Base-by-base conservation (phyloP, 2,329 filamentous ascomycete species). In the Aspergillus sp. region DNA sequence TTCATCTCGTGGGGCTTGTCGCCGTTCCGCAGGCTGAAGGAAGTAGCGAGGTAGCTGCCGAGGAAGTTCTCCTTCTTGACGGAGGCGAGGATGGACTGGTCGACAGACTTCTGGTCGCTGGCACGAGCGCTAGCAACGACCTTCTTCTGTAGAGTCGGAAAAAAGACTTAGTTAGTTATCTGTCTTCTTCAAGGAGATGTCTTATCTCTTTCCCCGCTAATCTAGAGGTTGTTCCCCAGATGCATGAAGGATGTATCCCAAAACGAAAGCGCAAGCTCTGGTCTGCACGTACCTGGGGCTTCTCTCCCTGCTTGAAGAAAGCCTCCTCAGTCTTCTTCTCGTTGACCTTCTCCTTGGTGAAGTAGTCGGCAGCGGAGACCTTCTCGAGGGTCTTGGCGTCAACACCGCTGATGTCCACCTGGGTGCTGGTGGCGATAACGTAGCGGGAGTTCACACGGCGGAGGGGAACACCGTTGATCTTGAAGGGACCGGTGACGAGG, bases 1-100 rank as follows among this genome's bases (percentile, higher is more conserved):
- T 91, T 91, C 95, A 99, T 98, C 89, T 96, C 91, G 85, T 99
- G 95, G 84, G 95, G 95, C 90, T 94, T 93, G 87, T 99, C 94
- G 78, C 95, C 95, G 87, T 93, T 97, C 85, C 94, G 91, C 83
- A 99, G 89, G 88, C 91, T 96, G 91, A 99, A 99, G 80, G 90
- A 92, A 82, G 90, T 91, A 78, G 87, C 87, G 75, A 99, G 91
- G 88, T 99, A 99, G 84, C 89, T 91, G 79, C 88, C 83, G 75
- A 99, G 90, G 83, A 94, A 85, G 73, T 92, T 90, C 82, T 96
- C 92, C 89, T 98, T 97, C 91, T 98, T 98, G 87, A 99, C 95
- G 82, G 84, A 90, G 82, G 91, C 87, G 75, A 99, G 83, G 78
- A 99, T 85, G 72, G 92, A 88, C 90, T 97, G 96, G 87, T 99